A percentile compares a stretch with the other conserved stretches of the same genome.
Conservation (phyloP, 345 rosid genomes). For the Rhodomyrtus tomentosa region DNA sequence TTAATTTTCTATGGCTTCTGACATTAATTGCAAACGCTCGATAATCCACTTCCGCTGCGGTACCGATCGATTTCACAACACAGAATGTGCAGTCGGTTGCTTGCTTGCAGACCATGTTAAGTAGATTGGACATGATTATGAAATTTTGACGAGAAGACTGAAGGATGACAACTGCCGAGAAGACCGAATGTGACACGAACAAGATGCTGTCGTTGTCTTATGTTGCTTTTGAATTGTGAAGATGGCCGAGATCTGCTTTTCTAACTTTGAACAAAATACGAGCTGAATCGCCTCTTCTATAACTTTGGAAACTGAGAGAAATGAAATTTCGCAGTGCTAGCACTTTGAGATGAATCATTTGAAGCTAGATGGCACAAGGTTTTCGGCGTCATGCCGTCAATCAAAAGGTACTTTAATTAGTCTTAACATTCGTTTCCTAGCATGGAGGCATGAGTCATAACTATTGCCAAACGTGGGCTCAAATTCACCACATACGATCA, state of each 20-base stretch:
- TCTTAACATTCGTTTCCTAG: background rate
- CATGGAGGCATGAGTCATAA: no score
- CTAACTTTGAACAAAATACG: background rate
- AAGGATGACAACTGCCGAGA: background rate
- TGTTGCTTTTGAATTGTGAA: background rate
- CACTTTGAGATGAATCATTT: background rate
- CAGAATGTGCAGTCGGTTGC: slow-evolving; percentile 5
- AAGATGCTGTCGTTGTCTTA: background rate
- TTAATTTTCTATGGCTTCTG: no score
- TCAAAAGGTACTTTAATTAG: background rate
- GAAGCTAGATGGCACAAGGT: background rate
- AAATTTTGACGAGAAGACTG: background rate
- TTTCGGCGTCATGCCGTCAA: background rate
- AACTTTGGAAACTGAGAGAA: background rate
- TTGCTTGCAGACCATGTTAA: slow-evolving; percentile 1
- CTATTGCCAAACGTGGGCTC: no score
- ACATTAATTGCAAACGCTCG: no score
- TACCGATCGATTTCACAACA: no score
- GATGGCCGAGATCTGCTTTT: background rate
- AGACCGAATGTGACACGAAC: background rate
- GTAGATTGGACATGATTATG: background rate
- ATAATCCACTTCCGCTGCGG: no score
- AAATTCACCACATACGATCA: no score
- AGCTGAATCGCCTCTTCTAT: background rate
- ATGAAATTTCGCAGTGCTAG: background rate